These are phyloP conservation scores for Sarcodon sp. DNA, from an alignment of 768 basidiomycete genomes.

Conservation along the genomic window DNA sequence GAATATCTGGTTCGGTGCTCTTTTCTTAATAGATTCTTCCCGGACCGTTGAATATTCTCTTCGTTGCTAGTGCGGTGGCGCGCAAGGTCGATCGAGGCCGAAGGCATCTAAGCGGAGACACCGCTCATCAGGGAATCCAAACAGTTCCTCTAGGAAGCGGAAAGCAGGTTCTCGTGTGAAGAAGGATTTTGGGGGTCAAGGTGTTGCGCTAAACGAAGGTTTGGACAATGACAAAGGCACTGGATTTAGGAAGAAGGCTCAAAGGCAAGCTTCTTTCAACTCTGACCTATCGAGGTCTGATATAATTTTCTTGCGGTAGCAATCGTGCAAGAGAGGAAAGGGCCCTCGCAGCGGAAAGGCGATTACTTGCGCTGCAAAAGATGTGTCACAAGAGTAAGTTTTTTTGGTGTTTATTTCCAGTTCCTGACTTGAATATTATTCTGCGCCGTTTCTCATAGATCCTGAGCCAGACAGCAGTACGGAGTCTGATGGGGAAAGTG, in stretches of 20 bases:
- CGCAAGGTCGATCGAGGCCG: constrained; percentile 53
- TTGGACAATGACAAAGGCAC: constrained; percentile 28
- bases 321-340: constrained; percentile 73
- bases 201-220: constrained; percentile 35
- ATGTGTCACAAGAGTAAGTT: neutral
- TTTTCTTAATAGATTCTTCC: neutral
- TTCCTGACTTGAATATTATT: neutral
- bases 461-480: neutral
- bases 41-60: neutral
- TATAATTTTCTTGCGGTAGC: constrained; percentile 22
- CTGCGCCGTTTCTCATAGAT: neutral
- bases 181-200: constrained; percentile 47
- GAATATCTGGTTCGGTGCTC: constrained; percentile 55
- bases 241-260: constrained; percentile 63
- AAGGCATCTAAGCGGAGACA: constrained; percentile 28
- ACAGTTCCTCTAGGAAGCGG: constrained; percentile 39
- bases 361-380: constrained; percentile 32
- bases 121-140: constrained; percentile 41
- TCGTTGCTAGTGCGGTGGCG: constrained; percentile 57
- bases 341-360: constrained; percentile 58
- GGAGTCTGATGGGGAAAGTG: neutral
- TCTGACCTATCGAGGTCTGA: neutral
- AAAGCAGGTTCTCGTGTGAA: constrained; percentile 64
- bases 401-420: neutral
- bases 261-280: constrained; percentile 29